Evolutionary conservation across 352 stramenopile genomes (phyloP), one percentile per base, ranked within the genome.

Genomic region (Thalassiosira oceanica): DNA sequence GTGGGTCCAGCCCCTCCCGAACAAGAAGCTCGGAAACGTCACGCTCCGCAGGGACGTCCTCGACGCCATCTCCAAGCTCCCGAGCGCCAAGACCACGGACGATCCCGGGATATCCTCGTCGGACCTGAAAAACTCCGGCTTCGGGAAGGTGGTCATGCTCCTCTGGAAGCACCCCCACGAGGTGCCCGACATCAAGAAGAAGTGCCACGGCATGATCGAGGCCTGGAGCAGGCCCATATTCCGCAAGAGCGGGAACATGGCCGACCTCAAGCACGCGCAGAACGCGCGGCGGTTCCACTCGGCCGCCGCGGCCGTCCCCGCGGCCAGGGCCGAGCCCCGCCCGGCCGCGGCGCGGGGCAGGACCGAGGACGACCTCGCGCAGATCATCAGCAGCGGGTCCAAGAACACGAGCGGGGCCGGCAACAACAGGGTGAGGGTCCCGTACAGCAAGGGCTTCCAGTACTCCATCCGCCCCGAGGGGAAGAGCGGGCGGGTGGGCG

Each of bases 171-270:
- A 92, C 65, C 85, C 84, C 33, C 66, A 53, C 21, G 85, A 92
- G 63, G 90, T 83, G 13, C 76, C 81, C 15, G 61, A 71, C 4
- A 84, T 92, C 68, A 92, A 92, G 39, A 70, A 75, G 26, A 50
- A 83, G 36, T 43, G 83, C 0, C 84, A 82, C 37, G 46, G 24
- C n/a, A 53, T 85, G 16, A 92, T 92, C 63, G 83, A 92, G 53
- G 74, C 87, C 61, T 92, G 85, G 85, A 86, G 71, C 61, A 64
- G 85, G 27, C 83, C 72, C 3, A 92, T 92, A 39, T 92, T 91
- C 74, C 66, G 87, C 61, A 92, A 92, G 65, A 88, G 78, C 27
- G 85, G 83, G 0, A 89, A 92, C 54, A 83, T 90, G 63, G 42
- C 68, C 24, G 85, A 92, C 60, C 73, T 92, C 45, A 76, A 86